Percentiles rank a stretch among this genome's conserved stretches.
These are phyloP conservation scores for Myrica gale DNA, from an alignment of 306 rosid species.

Conservation along the genomic window DNA sequence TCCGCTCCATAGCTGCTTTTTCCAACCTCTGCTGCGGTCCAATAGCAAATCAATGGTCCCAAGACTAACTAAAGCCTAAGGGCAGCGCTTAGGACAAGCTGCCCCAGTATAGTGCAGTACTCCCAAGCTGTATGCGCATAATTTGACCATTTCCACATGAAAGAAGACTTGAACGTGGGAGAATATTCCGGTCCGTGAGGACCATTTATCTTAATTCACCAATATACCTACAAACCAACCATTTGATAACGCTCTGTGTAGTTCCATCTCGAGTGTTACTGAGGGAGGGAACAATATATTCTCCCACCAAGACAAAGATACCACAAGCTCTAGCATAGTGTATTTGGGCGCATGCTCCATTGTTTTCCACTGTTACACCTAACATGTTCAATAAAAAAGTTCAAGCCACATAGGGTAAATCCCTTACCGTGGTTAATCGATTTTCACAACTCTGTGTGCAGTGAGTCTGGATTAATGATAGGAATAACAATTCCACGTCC, in stretches of 20 bases:
- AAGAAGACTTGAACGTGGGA: constrained; percentile 23
- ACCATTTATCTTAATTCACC: background rate
- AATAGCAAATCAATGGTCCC: constrained; percentile 36
- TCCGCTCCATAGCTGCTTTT: constrained; percentile 30
- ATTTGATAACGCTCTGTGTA: background rate
- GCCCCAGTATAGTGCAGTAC: constrained; percentile 27
- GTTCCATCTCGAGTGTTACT: background rate
- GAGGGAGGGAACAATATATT: constrained; percentile 38
- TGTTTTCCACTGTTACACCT: constrained; percentile 69
- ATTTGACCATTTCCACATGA: constrained; percentile 50
- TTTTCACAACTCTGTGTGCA: too few species aligned
- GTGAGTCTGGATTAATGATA: too few species aligned
- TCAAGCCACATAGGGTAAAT: too few species aligned
- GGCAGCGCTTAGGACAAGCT: constrained; percentile 24
- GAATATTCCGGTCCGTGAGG: constrained; percentile 6
- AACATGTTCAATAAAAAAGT: constrained; percentile 18
- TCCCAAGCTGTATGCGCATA: constrained; percentile 30
- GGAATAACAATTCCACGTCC: too few species aligned
- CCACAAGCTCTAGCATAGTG: constrained; percentile 49
- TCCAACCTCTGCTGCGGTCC: constrained; percentile 43
- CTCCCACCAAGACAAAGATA: constrained; percentile 49
- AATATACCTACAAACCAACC: background rate
- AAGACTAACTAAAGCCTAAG: background rate
- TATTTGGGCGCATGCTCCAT: constrained; percentile 54
- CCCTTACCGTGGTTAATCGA: too few species aligned